Evolutionary conservation across 192 early-diverging fungal genomes (phyloP).

Genomic region (Coemansia nantahalensis): DNA sequence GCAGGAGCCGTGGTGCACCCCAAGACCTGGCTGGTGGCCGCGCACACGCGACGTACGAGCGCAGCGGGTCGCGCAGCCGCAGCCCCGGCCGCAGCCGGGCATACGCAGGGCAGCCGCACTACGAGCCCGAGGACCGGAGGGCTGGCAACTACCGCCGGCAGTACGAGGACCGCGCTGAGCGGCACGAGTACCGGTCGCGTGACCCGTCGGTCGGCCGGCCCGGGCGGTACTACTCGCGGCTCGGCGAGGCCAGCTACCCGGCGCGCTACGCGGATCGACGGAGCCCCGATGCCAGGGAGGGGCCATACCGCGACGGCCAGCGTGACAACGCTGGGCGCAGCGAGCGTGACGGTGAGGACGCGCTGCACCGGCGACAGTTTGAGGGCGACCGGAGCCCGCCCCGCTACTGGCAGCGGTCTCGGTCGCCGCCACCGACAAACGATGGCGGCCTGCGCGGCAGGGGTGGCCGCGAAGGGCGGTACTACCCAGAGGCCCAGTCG

Average conservation of each 20-base stretch:
- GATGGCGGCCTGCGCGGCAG: slow-evolving; percentile 14
- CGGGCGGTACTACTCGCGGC: slow-evolving; percentile 14
- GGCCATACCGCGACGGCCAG: slow-evolving; percentile 28
- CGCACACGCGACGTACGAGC: slow-evolving; percentile 2
- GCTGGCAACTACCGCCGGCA: slow-evolving; percentile 13
- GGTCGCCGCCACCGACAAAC: slow-evolving; percentile 21
- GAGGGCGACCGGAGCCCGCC: slow-evolving; percentile 1
- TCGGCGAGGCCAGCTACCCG: slow-evolving; percentile 11
- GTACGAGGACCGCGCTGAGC: slow-evolving; percentile 29
- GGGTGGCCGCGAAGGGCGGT: slow-evolving; percentile 14
- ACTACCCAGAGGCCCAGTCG: slow-evolving; percentile 9
- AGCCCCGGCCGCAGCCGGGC: slow-evolving; percentile 18
- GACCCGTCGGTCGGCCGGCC: slow-evolving; percentile 18
- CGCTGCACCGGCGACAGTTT: not conserved
- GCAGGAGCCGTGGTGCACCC: slow-evolving; percentile 4
- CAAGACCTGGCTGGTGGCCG: slow-evolving; percentile 20
- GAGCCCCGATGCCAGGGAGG: slow-evolving; percentile 27
- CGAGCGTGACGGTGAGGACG: slow-evolving; percentile 14
- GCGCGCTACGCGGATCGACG: slow-evolving; percentile 20
- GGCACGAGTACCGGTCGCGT: slow-evolving; percentile 21
- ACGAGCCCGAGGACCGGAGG: slow-evolving; percentile 17
- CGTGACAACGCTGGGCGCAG: slow-evolving; percentile 27
- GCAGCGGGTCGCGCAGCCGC: slow-evolving; percentile 10
- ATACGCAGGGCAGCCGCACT: slow-evolving; percentile 3
- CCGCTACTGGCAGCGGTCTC: slow-evolving; percentile 9